A percentile compares a stretch with the other conserved stretches of the same genome.
Evolutionary conservation across 2,329 filamentous ascomycete species (phyloP).

Genomic region (Fusarium nelsonii): DNA sequence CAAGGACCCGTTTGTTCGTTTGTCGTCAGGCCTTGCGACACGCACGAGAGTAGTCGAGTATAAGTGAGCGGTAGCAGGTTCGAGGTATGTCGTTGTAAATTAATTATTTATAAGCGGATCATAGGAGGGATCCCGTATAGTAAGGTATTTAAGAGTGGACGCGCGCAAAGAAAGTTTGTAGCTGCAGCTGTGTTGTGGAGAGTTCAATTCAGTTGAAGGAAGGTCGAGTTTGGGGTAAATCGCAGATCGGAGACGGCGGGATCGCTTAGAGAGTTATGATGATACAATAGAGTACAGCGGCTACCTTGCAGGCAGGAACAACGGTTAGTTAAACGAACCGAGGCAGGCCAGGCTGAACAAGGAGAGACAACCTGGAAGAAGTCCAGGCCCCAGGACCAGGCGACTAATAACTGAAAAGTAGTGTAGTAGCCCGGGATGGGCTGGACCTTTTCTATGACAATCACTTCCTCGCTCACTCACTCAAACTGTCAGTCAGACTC

Average conservation of each 20-base stretch:
- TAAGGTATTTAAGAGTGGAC: background rate
- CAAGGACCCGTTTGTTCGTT: background rate
- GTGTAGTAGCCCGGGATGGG: background rate
- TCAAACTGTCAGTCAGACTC: slow-evolving; percentile 12
- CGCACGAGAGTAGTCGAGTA: background rate
- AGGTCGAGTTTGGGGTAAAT: slow-evolving; percentile 30
- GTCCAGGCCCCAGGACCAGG: slow-evolving; percentile 9
- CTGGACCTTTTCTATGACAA: slow-evolving; percentile 31
- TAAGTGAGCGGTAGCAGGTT: background rate
- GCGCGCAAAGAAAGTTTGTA: slow-evolving; percentile 8
- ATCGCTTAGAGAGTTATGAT: slow-evolving; percentile 32
- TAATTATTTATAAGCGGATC: slow-evolving; percentile 9
- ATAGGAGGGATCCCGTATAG: background rate
- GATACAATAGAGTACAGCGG: background rate
- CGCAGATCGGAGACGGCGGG: slow-evolving; percentile 40
- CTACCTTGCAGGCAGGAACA: background rate
- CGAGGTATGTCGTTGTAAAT: background rate
- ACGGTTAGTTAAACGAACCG: slow-evolving; percentile 11
- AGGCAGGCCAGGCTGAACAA: slow-evolving; percentile 24
- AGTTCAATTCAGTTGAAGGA: slow-evolving; percentile 22
- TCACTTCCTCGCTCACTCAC: slow-evolving; percentile 12
- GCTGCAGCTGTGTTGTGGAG: slow-evolving; percentile 23
- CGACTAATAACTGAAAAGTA: slow-evolving; percentile 6
- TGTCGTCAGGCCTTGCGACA: background rate
- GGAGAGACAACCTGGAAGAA: slow-evolving; percentile 15